phyloP scores from a whole-genome alignment of 495 filamentous ascomycete species.

The Friedmanniomyces endolithicus region DNA sequence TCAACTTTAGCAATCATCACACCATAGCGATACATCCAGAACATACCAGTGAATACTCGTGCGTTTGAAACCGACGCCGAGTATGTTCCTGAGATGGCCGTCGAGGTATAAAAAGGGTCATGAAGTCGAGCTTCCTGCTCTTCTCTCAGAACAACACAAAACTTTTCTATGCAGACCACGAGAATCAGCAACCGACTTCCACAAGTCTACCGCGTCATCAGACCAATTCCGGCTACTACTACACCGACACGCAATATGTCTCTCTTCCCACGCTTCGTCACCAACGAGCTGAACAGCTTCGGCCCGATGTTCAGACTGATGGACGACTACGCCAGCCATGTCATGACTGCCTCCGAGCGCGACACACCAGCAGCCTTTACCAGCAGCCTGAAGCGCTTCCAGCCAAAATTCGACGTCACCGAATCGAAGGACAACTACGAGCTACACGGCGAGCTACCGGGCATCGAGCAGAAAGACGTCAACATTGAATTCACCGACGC shows the following conservation, averaged over 20 bases:
- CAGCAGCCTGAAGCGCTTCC: slow-evolving; percentile 38
- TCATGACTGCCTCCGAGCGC: slow-evolving; percentile 18
- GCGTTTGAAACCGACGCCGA: not conserved
- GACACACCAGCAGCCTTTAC: slow-evolving; percentile 11
- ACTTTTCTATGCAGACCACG: slow-evolving; percentile 8
- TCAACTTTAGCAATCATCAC: too few relatives aligned
- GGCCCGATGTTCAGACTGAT: slow-evolving; percentile 61
- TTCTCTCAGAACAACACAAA: slow-evolving; percentile 13
- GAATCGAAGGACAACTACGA: slow-evolving; percentile 58
- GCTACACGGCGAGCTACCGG: slow-evolving; percentile 80
- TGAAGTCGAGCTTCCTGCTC: not conserved
- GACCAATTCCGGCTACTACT: not conserved
- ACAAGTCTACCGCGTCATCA: slow-evolving; percentile 14
- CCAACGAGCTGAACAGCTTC: slow-evolving; percentile 35
- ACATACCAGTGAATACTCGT: not conserved
- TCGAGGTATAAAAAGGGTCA: not conserved
- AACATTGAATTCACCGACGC: slow-evolving; percentile 74
- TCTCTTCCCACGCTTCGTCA: slow-evolving; percentile 46
- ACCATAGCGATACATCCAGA: not conserved
- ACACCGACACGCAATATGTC: slow-evolving; percentile 40
- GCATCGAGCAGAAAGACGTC: slow-evolving; percentile 63
- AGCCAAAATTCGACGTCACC: slow-evolving; percentile 68
- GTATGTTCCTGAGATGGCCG: not conserved
- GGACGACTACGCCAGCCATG: slow-evolving; percentile 57
- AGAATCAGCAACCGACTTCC: slow-evolving; percentile 14